Conservation (phyloP, 164 flowering plant species). For the Malania oleifera region DNA sequence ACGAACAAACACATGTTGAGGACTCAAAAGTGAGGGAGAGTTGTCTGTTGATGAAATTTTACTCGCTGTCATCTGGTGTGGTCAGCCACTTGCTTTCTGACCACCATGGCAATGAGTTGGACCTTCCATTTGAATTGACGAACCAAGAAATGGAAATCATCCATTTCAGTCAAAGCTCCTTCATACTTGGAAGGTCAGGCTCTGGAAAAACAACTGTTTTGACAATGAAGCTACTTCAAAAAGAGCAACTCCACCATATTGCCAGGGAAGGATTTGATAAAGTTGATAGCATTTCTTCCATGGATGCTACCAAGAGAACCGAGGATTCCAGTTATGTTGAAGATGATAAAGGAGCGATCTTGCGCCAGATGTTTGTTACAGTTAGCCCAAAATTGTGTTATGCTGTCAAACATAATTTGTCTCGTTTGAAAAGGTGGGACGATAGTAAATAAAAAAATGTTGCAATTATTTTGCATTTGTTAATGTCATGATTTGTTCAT, state of each 20-base stretch:
- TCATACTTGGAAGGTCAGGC: slow-evolving; percentile 24
- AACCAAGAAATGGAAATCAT: slow-evolving; percentile 18
- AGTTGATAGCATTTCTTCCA: too few relatives aligned
- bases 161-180: slow-evolving; percentile 13
- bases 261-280: too few relatives aligned
- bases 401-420: too few relatives aligned
- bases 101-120: slow-evolving; percentile 14
- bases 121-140: slow-evolving; percentile 20
- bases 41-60: slow-evolving; percentile 23
- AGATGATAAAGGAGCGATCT: slow-evolving; percentile 9
- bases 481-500: too few relatives aligned
- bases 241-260: too few relatives aligned
- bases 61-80: slow-evolving; percentile 17
- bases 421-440: too few relatives aligned
- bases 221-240: slow-evolving; percentile 18
- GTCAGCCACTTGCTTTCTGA: slow-evolving; percentile 17
- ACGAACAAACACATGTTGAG: neutral
- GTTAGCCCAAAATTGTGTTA: slow-evolving; percentile 14
- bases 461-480: too few relatives aligned
- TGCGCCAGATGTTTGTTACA: slow-evolving; percentile 17
- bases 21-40: slow-evolving; percentile 14
- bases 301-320: too few relatives aligned
- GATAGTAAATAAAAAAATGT: too few relatives aligned
- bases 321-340: too few relatives aligned
- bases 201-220: slow-evolving; percentile 22